Percentiles rank a stretch among this genome's conserved stretches.
Conservation (phyloP, 148 eudicot genomes). For the Heliamphora exappendiculata region DNA sequence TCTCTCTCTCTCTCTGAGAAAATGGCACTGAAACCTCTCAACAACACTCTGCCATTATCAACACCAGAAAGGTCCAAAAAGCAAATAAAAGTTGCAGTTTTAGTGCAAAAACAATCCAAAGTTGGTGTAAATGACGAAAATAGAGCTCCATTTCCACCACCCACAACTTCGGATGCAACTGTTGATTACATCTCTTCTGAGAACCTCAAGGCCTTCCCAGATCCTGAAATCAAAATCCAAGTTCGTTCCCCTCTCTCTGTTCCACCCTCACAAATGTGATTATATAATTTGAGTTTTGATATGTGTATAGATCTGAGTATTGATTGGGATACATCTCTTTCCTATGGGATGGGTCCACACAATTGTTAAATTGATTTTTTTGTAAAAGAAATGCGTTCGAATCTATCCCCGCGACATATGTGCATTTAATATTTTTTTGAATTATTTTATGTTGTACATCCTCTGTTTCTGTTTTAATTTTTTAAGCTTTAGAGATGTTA, state of each 20-base stretch:
- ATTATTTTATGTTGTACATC: too few species aligned
- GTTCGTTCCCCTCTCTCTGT: conserved; percentile 14
- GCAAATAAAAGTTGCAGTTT: conserved; percentile 27
- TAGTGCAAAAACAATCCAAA: conserved; percentile 27
- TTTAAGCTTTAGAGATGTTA: not conserved
- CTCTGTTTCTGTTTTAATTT: too few species aligned
- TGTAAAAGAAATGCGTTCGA: too few species aligned
- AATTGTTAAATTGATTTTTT: too few species aligned
- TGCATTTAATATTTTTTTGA: too few species aligned
- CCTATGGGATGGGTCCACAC: too few species aligned
- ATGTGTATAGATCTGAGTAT: too few species aligned
- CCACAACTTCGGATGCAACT: conserved; percentile 27
- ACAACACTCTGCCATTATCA: conserved; percentile 48
- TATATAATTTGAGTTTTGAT: too few species aligned
- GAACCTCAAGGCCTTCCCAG: conserved; percentile 52
- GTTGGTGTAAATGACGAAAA: conserved; percentile 46
- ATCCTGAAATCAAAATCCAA: conserved; percentile 63
- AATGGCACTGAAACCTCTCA: conserved; percentile 53
- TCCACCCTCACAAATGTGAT: not conserved
- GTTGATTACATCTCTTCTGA: conserved; percentile 69
- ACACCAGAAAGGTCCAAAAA: conserved; percentile 49
- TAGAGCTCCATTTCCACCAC: conserved; percentile 20
- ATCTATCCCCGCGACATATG: too few species aligned
- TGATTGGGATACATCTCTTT: too few species aligned
- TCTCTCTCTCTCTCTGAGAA: not conserved